Base-by-base conservation (phyloP, 768 basidiomycete species). In the Rhizopogon sp. region DNA sequence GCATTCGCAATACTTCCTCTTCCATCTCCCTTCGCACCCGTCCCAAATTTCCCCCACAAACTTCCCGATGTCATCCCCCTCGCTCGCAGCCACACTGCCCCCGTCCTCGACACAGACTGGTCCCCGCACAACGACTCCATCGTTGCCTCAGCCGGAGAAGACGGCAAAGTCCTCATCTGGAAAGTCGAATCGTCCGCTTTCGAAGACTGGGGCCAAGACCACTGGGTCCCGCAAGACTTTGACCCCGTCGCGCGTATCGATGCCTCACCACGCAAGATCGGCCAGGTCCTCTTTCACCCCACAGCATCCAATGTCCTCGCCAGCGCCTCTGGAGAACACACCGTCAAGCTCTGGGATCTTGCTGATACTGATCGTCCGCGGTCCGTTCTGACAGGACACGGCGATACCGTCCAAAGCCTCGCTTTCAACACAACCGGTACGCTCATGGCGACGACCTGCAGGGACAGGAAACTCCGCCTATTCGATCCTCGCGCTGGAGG, bases 71-170 rank as follows among this genome's bases (percentile, higher is more conserved):
- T 88, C 58, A 78, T 98, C 40, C 97, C 97, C 1, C 81, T 98
- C 53, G 93, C 92, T 16, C 86, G 96, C 53, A 90, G 87, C 31
- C 88, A 91, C 70, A 85, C 87, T 1, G 88, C 84, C 2, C 76
- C 89, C 25, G 89, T 93, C 31, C 88, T 98, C 39, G 96, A 98
- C 72, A 98, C 96, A 0, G 91, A 90, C 65, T 98, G 94, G 93
- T 92, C 90, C 0, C 95, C 94, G 0, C 93, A 96, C 69, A 87
- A 94, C 65, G 96, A 98, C 72, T 76, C 81, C 6, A 77, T 96
- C 63, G 89, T 97, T 61, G 96, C 90, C 2, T 95, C 93, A 1
- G 92, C 82, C 14, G 93, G 89, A 46, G 96, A 99, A 70, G 97
- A 99, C 67, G 93, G 95, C 42, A 93, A 95, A 64, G 80, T 90